phyloP scores from a whole-genome alignment of 495 filamentous ascomycete species.

The Trichoderma reesei region DNA sequence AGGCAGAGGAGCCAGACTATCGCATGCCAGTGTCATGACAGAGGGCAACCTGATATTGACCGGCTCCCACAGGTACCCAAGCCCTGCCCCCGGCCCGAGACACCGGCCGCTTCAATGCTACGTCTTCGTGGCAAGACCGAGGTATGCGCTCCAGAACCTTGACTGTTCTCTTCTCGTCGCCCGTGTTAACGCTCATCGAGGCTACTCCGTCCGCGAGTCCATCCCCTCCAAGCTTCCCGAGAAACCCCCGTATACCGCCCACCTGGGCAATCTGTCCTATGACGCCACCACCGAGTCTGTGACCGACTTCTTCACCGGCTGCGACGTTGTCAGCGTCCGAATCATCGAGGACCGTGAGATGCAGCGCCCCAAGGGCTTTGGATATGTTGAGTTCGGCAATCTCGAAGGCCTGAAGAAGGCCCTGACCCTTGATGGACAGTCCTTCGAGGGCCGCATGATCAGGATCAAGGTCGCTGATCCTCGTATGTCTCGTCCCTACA shows the following conservation, averaged over 20 bases:
- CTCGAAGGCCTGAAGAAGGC: constrained; percentile 88
- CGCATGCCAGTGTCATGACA: not conserved
- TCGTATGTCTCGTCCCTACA: constrained; percentile 22
- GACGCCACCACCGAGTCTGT: constrained; percentile 76
- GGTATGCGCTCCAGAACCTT: constrained; percentile 19
- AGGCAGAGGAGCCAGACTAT: not conserved
- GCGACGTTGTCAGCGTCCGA: constrained; percentile 77
- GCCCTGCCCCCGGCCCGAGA: constrained; percentile 32
- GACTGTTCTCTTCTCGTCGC: not conserved
- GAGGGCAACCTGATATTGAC: constrained; percentile 6
- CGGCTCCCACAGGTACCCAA: constrained; percentile 28
- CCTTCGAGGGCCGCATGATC: constrained; percentile 79
- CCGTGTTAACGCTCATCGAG: constrained; percentile 19
- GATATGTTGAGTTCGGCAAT: constrained; percentile 87
- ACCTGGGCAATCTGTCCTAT: constrained; percentile 93
- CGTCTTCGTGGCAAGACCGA: constrained; percentile 24
- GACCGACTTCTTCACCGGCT: constrained; percentile 73
- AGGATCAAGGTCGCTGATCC: constrained; percentile 56
- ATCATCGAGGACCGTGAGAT: constrained; percentile 93
- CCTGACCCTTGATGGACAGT: constrained; percentile 64
- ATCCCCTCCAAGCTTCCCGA: constrained; percentile 67
- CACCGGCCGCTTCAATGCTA: constrained; percentile 25
- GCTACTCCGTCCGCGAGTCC: constrained; percentile 64
- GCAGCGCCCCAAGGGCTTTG: constrained; percentile 90
- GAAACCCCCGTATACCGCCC: constrained; percentile 87